Evolutionary conservation across 352 stramenopile genomes (phyloP), one percentile per base, ranked within the genome.

Genomic region (Globisporangium irregulare): DNA sequence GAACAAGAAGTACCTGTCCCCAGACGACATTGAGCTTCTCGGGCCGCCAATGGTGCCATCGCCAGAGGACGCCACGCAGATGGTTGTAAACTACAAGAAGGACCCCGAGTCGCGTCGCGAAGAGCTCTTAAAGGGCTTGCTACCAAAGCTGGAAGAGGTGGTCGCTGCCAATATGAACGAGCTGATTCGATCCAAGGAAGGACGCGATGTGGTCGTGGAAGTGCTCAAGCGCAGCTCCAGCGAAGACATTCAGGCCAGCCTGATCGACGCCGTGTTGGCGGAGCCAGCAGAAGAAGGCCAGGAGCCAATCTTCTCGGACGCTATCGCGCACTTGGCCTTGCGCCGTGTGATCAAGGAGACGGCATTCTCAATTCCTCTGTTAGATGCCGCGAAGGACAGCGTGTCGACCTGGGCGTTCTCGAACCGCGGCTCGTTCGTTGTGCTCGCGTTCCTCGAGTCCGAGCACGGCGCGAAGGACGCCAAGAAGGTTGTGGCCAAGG

Each of bases 71-170:
- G 58, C 86, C 9, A 83, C 53, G 25, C 66, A 87, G 34, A 68
- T 77, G 34, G 71, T 93, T 10, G 82, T 95, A 46, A 96, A 94
- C 71, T 96, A 96, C 84, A 94, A 94, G 80, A 96, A 96, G 69
- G 81, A 94, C 70, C 88, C 88, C 24, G 76, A 87, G 1, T 75
- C 80, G 55, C 86, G 87, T 77, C 84, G 85, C 41, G 80, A 91
- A 43, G 87, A 94, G 69, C 63, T 94, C 27, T 71, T 94, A 43
- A 90, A 92, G 70, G 85, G 86, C 51, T 66, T 94, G 66, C 61
- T 92, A 68, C 81, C 88, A 25, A 92, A 94, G 71, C 75, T 95
- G n/a, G 80, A 94, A 65, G 84, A 90, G 20, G 86, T 95, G 75
- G 92, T 86, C 55, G 65, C 61, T 8, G 79, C 77, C 51, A 84